Evolutionary conservation across 176 grass and related monocot species (phyloP).

Genomic region (sorghum (Sorghum bicolor)): Sorghum_bicolor_NCBIv3 NC_012878.2:54039501-54040000

Average conservation of each 20-base stretch:
- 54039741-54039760: constrained; percentile 50
- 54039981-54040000: constrained; percentile 62
- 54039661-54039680: constrained; percentile 1
- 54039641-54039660: constrained; percentile 55
- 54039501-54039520: constrained; percentile 43
- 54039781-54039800: constrained; percentile 17
- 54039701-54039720: constrained; percentile 52
- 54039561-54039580: constrained; percentile 52
- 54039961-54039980: constrained; percentile 45
- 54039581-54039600: constrained; percentile 66
- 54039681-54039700: constrained; percentile 45
- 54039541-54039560: constrained; percentile 84
- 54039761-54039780: constrained; percentile 66
- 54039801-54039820: constrained; percentile 49
- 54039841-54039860: constrained; percentile 51
- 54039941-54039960: constrained; percentile 33
- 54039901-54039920: not conserved
- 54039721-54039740: constrained; percentile 30
- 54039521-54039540: not conserved
- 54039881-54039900: constrained; percentile 33
- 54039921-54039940: constrained; percentile 39
- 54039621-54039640: constrained; percentile 51
- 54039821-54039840: constrained; percentile 29
- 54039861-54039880: constrained; percentile 24
- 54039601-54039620: constrained; percentile 23